Evolutionary conservation across 2,329 filamentous ascomycete genomes (phyloP), one percentile per base, ranked within the genome.

Genomic region (Sclerotinia subarctica): DNA sequence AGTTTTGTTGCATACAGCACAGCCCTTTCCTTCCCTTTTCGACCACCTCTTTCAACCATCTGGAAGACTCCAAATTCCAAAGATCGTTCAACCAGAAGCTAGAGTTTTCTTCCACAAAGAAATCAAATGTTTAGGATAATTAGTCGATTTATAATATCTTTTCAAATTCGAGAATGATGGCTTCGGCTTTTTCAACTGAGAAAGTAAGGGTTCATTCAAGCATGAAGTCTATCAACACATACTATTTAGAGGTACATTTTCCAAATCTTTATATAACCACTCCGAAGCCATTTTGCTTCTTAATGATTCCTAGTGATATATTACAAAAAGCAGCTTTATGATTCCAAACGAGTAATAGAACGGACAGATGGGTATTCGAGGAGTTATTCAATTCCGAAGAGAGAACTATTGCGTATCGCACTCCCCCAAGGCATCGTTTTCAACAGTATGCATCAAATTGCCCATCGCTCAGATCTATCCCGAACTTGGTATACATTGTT

Each of bases 241-340:
- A 11, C 24, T 29, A 29, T 2, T n/a, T n/a, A n/a, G 29, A n/a
- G 10, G 7, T 19, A 7, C 19, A 11, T n/a, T 24, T n/a, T 38
- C n/a, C 19, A 38, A 15, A 8, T 1, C 13, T 5, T 6, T n/a
- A 56, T 38, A 56, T 38, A 11, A 15, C 0, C 32, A 5, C 5
- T 1, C 1, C 0, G 1, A 56, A 17, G 29, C 11, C n/a, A n/a
- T 32, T 56, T 19, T 38, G 5, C 3, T 6, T 7, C 7, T 4
- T 4, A 6, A 2, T 1, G 24, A 17, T n/a, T 38, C 6, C 2
- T n/a, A 24, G 13, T 7, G 32, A 17, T 56, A 7, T 6, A 35
- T 38, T 1, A 24, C 1, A 4, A 56, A 1, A 56, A 56, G 32
- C 53, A 38, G 38, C n/a, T 13, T 8, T 24, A 24, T 1, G 3